Base-by-base conservation (phyloP, 1,284 basidiomycete genomes). In the Ustilago loliicola region DNA sequence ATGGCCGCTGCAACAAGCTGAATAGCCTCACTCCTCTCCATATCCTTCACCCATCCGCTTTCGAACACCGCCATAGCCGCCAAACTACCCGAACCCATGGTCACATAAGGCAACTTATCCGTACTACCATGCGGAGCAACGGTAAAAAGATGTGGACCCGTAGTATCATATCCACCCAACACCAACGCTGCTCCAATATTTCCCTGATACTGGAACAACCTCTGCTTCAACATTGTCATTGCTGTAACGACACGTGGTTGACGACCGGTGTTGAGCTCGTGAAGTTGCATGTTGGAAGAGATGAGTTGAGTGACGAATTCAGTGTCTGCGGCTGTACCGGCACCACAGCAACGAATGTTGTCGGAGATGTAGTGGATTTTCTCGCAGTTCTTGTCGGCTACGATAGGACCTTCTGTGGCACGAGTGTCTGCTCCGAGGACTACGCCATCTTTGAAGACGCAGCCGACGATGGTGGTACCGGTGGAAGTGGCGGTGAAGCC, bases 61-160 rank as follows among this genome's bases (percentile, higher is more conserved):
- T 99, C 97, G 81, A 99, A 99, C 15, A 99, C 93, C 17, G 96
- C 94, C 97, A 99, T 99, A 27, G 96, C 97, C 2, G 97, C 97
- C 56, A 98, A 89, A 82, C 91, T 93, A 72, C 97, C 97, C 5
- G 93, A 95, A 36, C 97, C 97, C 96, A 99, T 99, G 0, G 97
- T 98, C 34, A 99, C 96, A 83, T 98, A 99, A 0, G 97, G 97
- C 36, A 99, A 90, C 88, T 99, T 99, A 88, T 99, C 97, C 0
- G 97, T 98, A 19, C 94, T 96, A 9, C 97, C 97, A 87, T 99
- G 96, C 1, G 97, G 96, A 72, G 93, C 92, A 75, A 99, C 93
- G 13, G 96, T 98, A 89, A 98, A 99, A 9, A 99, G 91, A 76
- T 99, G 94, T 4, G 96, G 91, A 8, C 97, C 97, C 1, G 94